Evolutionary conservation across 1,284 basidiomycete genomes (phyloP).

Genomic region (Tylopilus sp.): DNA sequence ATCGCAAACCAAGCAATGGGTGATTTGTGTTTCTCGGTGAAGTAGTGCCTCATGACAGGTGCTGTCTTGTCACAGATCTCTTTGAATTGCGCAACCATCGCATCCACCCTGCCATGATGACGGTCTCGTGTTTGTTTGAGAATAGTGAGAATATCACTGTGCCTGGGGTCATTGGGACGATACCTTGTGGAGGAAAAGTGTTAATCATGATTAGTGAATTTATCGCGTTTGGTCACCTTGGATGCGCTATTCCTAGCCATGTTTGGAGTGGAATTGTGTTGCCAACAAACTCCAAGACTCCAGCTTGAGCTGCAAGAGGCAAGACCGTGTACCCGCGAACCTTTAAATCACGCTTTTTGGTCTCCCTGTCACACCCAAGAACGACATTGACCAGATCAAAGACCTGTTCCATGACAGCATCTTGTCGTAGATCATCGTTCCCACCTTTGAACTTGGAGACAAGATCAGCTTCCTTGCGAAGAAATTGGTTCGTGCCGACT

Average conservation of each 20-base stretch:
- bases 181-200: constrained; percentile 34
- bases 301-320: constrained; percentile 78
- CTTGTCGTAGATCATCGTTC: constrained; percentile 90
- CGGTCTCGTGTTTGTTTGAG: constrained; percentile 32
- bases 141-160: constrained; percentile 17
- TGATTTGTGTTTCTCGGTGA: constrained; percentile 83
- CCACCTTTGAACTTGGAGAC: constrained; percentile 82
- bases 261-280: constrained; percentile 68
- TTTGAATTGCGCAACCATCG: constrained; percentile 48
- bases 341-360: constrained; percentile 66
- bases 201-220: constrained; percentile 7
- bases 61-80: constrained; percentile 57
- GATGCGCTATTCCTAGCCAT: constrained; percentile 66
- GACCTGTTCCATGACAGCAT: constrained; percentile 99
- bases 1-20: constrained; percentile 94
- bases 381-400: constrained; percentile 88
- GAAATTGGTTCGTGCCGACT: background rate
- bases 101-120: constrained; percentile 30
- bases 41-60: constrained; percentile 93
- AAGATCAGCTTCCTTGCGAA: background rate
- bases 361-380: constrained; percentile 70
- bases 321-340: constrained; percentile 89
- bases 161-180: constrained; percentile 36
- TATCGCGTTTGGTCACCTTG: constrained; percentile 40
- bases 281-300: constrained; percentile 88